Evolutionary conservation across 495 filamentous ascomycete genomes (phyloP).

Genomic region (Penicillium odoratum): DNA sequence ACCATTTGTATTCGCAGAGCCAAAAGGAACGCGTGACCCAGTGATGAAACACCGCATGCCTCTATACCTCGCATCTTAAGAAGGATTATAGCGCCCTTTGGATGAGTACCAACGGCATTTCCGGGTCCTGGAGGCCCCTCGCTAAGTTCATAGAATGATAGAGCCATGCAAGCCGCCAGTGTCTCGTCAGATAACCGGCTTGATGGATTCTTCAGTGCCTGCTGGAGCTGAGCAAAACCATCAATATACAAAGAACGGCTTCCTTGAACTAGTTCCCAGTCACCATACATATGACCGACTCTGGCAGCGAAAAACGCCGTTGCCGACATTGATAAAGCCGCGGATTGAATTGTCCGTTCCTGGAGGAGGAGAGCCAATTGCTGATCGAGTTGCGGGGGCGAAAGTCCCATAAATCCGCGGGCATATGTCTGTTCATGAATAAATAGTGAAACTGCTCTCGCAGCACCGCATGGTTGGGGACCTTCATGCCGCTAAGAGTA

Average conservation of each 20-base stretch:
- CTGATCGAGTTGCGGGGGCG: not conserved
- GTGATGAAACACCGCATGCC: not conserved
- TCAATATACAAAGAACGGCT: not conserved
- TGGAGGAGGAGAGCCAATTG: conserved; percentile 3
- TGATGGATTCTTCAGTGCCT: not conserved
- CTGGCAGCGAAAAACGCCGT: not conserved
- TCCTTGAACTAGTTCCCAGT: not conserved
- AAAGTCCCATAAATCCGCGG: not conserved
- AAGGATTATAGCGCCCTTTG: not conserved
- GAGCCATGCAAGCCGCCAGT: conserved; percentile 1
- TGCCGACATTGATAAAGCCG: not conserved
- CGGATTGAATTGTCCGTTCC: not conserved
- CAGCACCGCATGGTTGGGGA: not conserved
- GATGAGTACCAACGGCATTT: not conserved
- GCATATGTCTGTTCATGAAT: not conserved
- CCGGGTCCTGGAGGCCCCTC: not conserved
- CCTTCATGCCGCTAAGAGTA: not conserved
- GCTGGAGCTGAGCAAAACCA: not conserved
- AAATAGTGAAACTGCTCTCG: conserved; percentile 1
- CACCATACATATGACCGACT: conserved; percentile 1
- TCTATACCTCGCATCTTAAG: conserved; percentile 1
- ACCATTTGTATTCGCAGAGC: conserved; percentile 1
- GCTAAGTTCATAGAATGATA: not conserved
- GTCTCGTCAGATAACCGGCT: conserved; percentile 3
- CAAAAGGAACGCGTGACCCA: conserved; percentile 1